Evolutionary conservation across 2,329 filamentous ascomycete species (phyloP).

Genomic region (Hypoxylon rubiginosum): DNA sequence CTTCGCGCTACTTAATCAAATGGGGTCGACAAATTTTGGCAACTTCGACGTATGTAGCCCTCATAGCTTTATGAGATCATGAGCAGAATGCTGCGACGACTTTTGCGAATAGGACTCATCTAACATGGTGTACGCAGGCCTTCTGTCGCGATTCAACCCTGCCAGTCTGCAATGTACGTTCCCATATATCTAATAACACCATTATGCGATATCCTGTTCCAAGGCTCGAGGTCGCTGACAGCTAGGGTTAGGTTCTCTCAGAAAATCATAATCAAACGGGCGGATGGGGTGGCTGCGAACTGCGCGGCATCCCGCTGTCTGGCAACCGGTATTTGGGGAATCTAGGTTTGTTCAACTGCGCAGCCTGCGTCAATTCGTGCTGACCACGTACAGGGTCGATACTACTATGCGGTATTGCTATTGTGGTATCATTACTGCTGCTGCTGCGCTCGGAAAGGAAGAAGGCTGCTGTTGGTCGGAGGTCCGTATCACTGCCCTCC

Average conservation of each 20-base stretch:
- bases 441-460: constrained; percentile 88
- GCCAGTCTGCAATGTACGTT: constrained; percentile 85
- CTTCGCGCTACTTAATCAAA: constrained; percentile 51
- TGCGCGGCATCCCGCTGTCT: constrained; percentile 81
- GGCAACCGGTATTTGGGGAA: constrained; percentile 79
- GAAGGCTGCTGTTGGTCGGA: constrained; percentile 91
- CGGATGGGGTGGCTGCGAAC: constrained; percentile 76
- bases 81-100: background rate
- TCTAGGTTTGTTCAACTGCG: constrained; percentile 71
- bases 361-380: constrained; percentile 11
- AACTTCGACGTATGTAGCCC: constrained; percentile 67
- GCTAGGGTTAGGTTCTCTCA: constrained; percentile 71
- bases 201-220: constrained; percentile 17
- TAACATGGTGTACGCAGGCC: constrained; percentile 64
- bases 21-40: constrained; percentile 73
- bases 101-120: constrained; percentile 32
- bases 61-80: background rate
- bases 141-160: constrained; percentile 89
- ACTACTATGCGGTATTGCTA: constrained; percentile 82
- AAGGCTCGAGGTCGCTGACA: constrained; percentile 34
- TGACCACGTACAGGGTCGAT: constrained; percentile 78
- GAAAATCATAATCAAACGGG: constrained; percentile 70
- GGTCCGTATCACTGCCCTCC: constrained; percentile 65
- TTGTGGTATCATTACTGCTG: constrained; percentile 75
- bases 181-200: background rate